These are phyloP conservation scores for Berkeleyomyces basicola DNA, from an alignment of 2,329 filamentous ascomycete species.

Conservation along the genomic window DNA sequence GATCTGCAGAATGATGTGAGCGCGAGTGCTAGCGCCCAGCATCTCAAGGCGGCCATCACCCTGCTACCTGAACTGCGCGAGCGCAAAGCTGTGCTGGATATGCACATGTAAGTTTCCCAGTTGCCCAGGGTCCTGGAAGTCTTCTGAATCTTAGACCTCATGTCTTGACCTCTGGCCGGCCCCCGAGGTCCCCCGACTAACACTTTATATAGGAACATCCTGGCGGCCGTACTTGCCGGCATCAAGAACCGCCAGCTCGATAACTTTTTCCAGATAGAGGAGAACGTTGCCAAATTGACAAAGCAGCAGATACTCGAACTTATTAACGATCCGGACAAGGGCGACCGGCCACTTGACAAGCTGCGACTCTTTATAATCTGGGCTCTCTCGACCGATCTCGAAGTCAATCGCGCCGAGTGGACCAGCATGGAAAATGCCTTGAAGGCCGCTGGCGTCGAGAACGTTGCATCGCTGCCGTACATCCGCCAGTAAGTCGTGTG, in stretches of 20 bases:
- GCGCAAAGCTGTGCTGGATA: slow-evolving; percentile 81
- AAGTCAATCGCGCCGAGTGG: slow-evolving; percentile 68
- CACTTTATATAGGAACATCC: slow-evolving; percentile 42
- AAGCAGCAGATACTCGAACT: slow-evolving; percentile 79
- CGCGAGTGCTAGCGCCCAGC: slow-evolving; percentile 73
- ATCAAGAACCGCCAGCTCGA: slow-evolving; percentile 93
- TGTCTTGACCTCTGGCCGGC: too few species aligned
- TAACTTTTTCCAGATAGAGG: slow-evolving; percentile 90
- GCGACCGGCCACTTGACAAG: slow-evolving; percentile 73
- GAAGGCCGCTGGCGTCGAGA: slow-evolving; percentile 48
- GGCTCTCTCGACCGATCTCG: slow-evolving; percentile 86
- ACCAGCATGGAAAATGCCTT: slow-evolving; percentile 75
- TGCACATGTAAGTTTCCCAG: slow-evolving; percentile 60
- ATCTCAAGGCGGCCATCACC: slow-evolving; percentile 90
- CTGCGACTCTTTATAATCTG: slow-evolving; percentile 91
- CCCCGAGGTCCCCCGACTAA: background rate
- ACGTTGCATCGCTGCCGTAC: slow-evolving; percentile 66
- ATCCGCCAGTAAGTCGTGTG: slow-evolving; percentile 53
- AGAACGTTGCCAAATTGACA: slow-evolving; percentile 79
- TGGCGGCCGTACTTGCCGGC: slow-evolving; percentile 56
- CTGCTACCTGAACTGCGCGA: slow-evolving; percentile 81
- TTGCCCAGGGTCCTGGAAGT: too few species aligned
- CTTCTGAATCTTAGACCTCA: too few species aligned
- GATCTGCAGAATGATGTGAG: slow-evolving; percentile 81
- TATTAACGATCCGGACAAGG: slow-evolving; percentile 66